Conservation (phyloP, 2,329 filamentous ascomycete species). For the Pseudogymnoascus sp. region DNA sequence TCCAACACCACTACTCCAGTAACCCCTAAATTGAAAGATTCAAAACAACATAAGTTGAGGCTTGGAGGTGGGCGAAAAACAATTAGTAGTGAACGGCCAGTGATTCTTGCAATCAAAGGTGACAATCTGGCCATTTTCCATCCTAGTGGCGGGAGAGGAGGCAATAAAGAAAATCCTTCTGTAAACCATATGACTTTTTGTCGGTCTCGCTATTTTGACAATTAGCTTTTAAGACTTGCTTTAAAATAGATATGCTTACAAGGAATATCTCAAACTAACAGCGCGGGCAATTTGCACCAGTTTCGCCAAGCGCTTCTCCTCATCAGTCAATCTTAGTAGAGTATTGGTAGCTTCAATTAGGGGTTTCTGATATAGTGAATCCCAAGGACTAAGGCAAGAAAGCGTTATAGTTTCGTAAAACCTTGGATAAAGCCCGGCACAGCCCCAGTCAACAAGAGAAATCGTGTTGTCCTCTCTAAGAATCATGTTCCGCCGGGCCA, state of each 20-base stretch:
- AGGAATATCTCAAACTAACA: constrained; percentile 14
- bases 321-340: constrained; percentile 17
- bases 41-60: not conserved
- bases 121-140: not conserved
- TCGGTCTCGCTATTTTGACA: not conserved
- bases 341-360: constrained; percentile 14
- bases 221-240: not conserved
- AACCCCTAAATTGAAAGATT: not conserved
- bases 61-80: not conserved
- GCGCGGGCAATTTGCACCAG: constrained; percentile 16
- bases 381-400: constrained; percentile 16
- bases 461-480: constrained; percentile 19
- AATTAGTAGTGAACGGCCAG: not conserved
- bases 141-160: not conserved
- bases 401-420: constrained; percentile 21
- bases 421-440: constrained; percentile 20
- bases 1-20: not conserved
- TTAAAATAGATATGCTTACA: not conserved
- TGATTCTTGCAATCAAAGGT: not conserved
- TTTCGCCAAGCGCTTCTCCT: constrained; percentile 18
- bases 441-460: constrained; percentile 23
- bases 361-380: constrained; percentile 16
- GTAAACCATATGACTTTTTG: not conserved
- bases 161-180: not conserved
- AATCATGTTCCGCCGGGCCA: constrained; percentile 23